Evolutionary conservation across 345 rosid species (phyloP).

Genomic region (Excoecaria cochinchinensis): DNA sequence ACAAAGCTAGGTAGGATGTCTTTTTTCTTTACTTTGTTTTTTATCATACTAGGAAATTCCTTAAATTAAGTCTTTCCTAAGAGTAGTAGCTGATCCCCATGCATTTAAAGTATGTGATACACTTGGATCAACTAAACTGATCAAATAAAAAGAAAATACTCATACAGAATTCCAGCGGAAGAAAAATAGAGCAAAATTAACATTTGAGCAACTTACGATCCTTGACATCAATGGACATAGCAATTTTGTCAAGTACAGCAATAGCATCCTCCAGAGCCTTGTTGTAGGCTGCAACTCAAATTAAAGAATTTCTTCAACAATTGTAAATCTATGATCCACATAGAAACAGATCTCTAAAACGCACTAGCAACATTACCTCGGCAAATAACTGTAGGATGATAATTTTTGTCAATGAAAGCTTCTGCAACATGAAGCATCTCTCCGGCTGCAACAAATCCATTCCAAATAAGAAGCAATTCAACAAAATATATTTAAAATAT

Average conservation of each 20-base stretch:
- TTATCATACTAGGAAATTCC: no score
- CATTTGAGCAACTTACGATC: conserved; percentile 59
- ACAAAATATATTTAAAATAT: neutral
- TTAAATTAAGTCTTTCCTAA: no score
- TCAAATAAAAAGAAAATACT: neutral
- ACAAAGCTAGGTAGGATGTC: no score
- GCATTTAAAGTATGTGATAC: neutral
- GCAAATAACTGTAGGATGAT: conserved; percentile 94
- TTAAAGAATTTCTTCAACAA: conserved; percentile 8
- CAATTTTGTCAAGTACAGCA: conserved; percentile 87
- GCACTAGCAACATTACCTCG: conserved; percentile 48
- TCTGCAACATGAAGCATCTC: conserved; percentile 99
- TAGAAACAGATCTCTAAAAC: neutral
- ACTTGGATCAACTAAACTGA: neutral
- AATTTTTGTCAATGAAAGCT: conserved; percentile 80
- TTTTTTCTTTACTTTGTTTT: no score
- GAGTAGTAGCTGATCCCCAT: no score
- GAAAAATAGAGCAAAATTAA: neutral
- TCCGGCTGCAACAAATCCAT: conserved; percentile 52
- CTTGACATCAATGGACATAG: conserved; percentile 71
- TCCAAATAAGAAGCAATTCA: neutral
- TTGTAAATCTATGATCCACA: conserved; percentile 6
- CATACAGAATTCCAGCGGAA: neutral
- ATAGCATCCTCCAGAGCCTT: conserved; percentile 95
- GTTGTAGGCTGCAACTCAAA: conserved; percentile 62